phyloP scores from a whole-genome alignment of 2,329 filamentous ascomycete genomes.

The Aspergillus terreus region DNA sequence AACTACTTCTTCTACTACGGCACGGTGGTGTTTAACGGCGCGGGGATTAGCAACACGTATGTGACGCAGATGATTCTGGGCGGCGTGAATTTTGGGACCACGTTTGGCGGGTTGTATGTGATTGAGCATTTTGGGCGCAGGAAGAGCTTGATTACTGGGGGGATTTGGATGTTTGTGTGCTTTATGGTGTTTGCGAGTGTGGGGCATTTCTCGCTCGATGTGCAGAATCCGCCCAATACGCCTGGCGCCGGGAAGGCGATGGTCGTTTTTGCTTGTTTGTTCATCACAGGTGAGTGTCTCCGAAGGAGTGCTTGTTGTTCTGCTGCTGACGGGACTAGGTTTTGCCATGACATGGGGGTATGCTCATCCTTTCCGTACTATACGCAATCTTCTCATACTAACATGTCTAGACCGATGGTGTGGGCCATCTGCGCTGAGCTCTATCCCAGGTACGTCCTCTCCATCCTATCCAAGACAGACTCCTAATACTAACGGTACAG shows the following conservation, averaged over 20 bases:
- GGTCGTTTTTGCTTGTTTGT: constrained; percentile 66
- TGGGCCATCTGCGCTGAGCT: constrained; percentile 46
- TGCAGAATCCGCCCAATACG: constrained; percentile 38
- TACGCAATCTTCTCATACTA: too few species aligned
- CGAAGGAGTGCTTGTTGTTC: background rate
- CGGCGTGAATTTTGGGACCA: constrained; percentile 63
- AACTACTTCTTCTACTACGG: background rate
- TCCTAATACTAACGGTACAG: background rate
- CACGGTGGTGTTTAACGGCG: constrained; percentile 39
- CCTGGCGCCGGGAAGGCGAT: constrained; percentile 58
- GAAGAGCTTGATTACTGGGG: constrained; percentile 62
- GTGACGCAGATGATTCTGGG: constrained; percentile 60
- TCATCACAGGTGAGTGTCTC: constrained; percentile 49
- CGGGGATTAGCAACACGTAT: constrained; percentile 61
- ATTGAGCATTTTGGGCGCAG: constrained; percentile 66
- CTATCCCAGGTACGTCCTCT: constrained; percentile 24
- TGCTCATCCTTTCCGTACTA: too few species aligned
- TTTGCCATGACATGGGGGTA: constrained; percentile 65
- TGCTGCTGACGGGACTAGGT: constrained; percentile 33
- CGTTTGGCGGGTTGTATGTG: constrained; percentile 63
- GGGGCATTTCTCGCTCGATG: constrained; percentile 41
- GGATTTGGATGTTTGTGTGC: constrained; percentile 64
- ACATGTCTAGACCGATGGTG: constrained; percentile 45
- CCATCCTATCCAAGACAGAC: too few species aligned
- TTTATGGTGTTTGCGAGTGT: constrained; percentile 61